These are phyloP conservation scores for Pulveroboletus sp. DNA, from an alignment of 768 basidiomycete genomes.

Conservation along the genomic window DNA sequence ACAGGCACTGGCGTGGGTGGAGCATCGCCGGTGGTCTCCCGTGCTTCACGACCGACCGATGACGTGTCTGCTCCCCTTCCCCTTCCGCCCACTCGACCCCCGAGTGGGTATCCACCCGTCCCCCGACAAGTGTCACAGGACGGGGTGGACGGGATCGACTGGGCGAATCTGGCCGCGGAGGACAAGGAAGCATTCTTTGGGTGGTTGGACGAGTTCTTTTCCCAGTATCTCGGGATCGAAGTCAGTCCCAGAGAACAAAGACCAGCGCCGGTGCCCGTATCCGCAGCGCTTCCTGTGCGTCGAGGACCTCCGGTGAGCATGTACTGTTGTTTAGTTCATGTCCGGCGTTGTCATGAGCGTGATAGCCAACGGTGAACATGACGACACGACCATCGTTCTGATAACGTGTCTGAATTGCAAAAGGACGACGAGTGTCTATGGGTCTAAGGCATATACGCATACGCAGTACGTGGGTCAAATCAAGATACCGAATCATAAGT, in stretches of 20 bases:
- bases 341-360: not conserved
- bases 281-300: not conserved
- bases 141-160: conserved; percentile 44
- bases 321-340: not conserved
- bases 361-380: conserved; percentile 22
- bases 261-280: not conserved
- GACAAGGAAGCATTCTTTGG: conserved; percentile 71
- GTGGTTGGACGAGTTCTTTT: conserved; percentile 82
- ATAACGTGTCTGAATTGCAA: not conserved
- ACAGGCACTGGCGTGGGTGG: conserved; percentile 5
- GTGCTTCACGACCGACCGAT: conserved; percentile 9
- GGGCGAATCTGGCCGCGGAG: conserved; percentile 59
- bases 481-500: conserved; percentile 13
- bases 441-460: conserved; percentile 7
- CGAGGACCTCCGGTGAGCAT: conserved; percentile 18
- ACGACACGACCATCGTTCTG: conserved; percentile 17
- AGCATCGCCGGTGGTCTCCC: conserved; percentile 8
- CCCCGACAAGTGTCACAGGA: conserved; percentile 4
- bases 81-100: conserved; percentile 26
- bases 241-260: conserved; percentile 11
- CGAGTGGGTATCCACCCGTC: conserved; percentile 23
- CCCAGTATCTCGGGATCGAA: conserved; percentile 35
- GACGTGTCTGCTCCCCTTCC: conserved; percentile 10
- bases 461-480: conserved; percentile 12
- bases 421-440: conserved; percentile 1